These are phyloP conservation scores for Eucalyptus pumila DNA, from an alignment of 345 rosid genomes.

Conservation along the genomic window DNA sequence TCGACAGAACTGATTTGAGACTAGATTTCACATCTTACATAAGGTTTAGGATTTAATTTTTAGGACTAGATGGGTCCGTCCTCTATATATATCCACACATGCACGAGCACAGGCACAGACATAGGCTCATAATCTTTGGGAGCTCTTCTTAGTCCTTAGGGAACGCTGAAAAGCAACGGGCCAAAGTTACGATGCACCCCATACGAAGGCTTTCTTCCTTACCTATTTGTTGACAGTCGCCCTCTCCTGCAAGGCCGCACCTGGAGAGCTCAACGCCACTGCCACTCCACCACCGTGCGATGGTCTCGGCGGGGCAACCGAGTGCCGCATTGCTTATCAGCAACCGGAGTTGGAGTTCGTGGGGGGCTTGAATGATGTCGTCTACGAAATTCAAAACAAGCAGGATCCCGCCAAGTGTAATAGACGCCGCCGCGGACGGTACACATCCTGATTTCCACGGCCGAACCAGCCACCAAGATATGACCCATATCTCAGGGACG, in stretches of 20 bases:
- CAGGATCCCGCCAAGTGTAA: no score
- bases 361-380: background rate
- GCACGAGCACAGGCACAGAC: background rate
- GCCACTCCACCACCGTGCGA: background rate
- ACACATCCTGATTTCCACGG: fast-evolving
- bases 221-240: background rate
- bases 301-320: background rate
- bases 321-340: background rate
- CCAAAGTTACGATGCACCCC: background rate
- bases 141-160: background rate
- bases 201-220: background rate
- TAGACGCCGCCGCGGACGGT: no score
- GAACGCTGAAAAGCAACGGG: background rate
- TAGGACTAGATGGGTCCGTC: background rate
- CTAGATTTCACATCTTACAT: background rate
- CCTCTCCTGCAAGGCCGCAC: background rate
- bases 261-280: background rate
- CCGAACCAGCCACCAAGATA: fast-evolving
- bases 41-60: background rate
- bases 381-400: no score
- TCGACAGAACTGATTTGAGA: no score
- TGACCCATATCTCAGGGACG: fast-evolving
- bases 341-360: background rate
- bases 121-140: background rate
- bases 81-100: background rate